Evolutionary conservation across 495 filamentous ascomycete species (phyloP), one percentile per base, ranked within the genome.

Genomic region (Daldinia caldariorum): DNA sequence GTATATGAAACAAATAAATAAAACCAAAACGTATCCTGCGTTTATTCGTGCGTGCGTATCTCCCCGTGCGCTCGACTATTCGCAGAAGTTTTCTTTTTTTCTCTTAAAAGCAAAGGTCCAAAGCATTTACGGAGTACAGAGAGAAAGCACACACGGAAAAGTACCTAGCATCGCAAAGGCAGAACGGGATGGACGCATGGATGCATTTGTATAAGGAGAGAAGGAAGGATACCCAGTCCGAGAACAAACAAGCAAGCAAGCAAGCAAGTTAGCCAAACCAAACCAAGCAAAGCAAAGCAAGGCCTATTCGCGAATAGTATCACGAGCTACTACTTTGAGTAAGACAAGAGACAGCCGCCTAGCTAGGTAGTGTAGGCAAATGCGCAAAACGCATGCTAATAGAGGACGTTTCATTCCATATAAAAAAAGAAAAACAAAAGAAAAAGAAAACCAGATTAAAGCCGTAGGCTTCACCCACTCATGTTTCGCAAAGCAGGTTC

Each of bases 41-140:
- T 54, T 55, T 41, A 10, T 35, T 1, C 34, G 34, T 7, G 34
- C 34, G 34, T 35, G 34, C 34, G 26, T 35, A 6, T 5, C 34
- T 10, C 34, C 34, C 9, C 34, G 34, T 10, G 34, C 34, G 34
- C 34, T 35, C 9, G 53, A 47, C 35, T 39, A 34, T n/a, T 18
- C 37, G 50, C 57, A 41, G 58, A 61, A 70, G 45, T 41, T 13
- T 35, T 10, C 9, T 35, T 35, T 35, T 32, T 16, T 26, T 35
- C 6, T 35, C 22, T 16, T 32, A 57, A 63, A 43, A 60, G 53
- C 13, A 53, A 53, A 53, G 29, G 49, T 53, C 49, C 34, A 57
- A 57, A 58, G 68, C 69, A 67, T 68, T 62, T 61, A 55, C 60
- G 69, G 59, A 67, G 59, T 55, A 71, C 45, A 63, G 31, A 60